Percentiles rank a stretch among this genome's conserved stretches.
Conservation (phyloP, 306 rosid species). For the Rosa multiflora region DNA sequence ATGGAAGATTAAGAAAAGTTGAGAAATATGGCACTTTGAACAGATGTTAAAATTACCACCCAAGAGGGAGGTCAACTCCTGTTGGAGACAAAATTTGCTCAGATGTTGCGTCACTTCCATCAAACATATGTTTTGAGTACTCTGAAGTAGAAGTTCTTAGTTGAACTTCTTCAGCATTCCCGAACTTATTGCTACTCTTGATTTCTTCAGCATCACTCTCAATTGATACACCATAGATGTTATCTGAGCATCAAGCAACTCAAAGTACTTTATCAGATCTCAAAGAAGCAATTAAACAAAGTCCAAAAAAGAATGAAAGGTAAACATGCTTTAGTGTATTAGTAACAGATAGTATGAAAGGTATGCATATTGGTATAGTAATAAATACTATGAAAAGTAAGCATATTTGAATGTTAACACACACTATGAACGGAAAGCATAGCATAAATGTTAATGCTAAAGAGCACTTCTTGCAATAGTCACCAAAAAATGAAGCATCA, state of each 20-base stretch:
- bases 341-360: not conserved
- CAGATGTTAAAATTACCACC: slow-evolving; percentile 41
- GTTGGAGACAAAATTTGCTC: slow-evolving; percentile 34
- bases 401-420: not conserved
- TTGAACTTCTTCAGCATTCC: slow-evolving; percentile 34
- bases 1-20: not conserved
- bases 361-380: not conserved
- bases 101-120: slow-evolving; percentile 37
- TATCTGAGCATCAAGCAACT: slow-evolving; percentile 45
- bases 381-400: not conserved
- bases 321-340: not conserved
- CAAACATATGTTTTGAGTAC: slow-evolving; percentile 24
- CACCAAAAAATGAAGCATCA: not conserved
- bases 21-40: not conserved
- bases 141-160: slow-evolving; percentile 14
- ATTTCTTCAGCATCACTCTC: slow-evolving; percentile 38
- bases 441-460: not conserved
- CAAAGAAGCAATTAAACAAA: slow-evolving; percentile 17
- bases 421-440: not conserved
- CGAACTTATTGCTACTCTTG: slow-evolving; percentile 29
- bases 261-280: slow-evolving; percentile 29
- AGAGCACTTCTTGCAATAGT: not conserved
- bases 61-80: slow-evolving; percentile 25
- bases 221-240: slow-evolving; percentile 31
- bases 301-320: not conserved